Base-by-base conservation (phyloP, 768 basidiomycete genomes). In the Mycena crocata region DNA sequence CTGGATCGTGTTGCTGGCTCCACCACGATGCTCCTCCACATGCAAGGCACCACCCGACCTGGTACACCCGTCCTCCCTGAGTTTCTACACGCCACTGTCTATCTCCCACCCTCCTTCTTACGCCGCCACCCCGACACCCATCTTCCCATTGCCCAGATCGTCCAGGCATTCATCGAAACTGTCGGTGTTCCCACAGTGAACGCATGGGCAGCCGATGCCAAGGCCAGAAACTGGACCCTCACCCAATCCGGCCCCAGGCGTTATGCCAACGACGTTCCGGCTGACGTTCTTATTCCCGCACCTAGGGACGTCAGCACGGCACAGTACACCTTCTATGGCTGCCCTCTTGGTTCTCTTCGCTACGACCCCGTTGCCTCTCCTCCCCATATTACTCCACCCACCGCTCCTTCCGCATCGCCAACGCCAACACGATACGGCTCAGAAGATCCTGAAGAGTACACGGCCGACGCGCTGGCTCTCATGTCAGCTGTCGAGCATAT, bases 11-110 rank as follows among this genome's bases (percentile, higher is more conserved):
- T 44, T 2, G 52, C 31, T 24, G 64, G 64, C 2, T 46, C 55
- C 3, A 57, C 55, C 21, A 66, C 64, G 6, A 51, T 66, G 46
- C 30, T 66, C 9, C 5, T 66, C 50, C 64, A 66, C 14, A 28
- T 37, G n/a, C 32, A 44, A n/a, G 64, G 64, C 17, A 66, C 55
- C 0, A 49, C 46, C 8, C 17, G 50, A 2, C 64, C 64, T 6
- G 44, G 37, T 1, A 50, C 37, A 8, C 57, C 57, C 0, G 21
- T 49, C 4, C 26, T 5, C 14, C 57, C 64, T 24, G 57, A 66
- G 19, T 59, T 50, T 26, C 31, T 66, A 6, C 46, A 42, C 26
- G 35, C 48, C 15, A 28, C 35, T 1, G 37, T 50, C 1, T 66
- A 66, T 12, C 31, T 59, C 4, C 64, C 64, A 2, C 64, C 57